Evolutionary conservation across 148 eudicot genomes (phyloP), one percentile per base, ranked within the genome.

Genomic region (Nepenthes gracilis): DNA sequence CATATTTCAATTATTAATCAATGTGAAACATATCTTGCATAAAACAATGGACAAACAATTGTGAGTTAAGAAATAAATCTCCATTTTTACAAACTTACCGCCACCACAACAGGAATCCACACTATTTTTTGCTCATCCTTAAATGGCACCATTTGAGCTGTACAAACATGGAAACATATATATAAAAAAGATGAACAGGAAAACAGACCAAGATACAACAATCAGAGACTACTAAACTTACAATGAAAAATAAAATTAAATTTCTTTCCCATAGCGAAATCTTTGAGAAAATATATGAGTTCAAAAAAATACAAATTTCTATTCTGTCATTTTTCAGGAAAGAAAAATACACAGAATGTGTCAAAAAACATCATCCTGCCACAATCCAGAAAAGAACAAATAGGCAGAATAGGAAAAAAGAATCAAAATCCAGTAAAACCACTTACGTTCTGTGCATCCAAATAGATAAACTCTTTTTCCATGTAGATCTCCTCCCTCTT

Each of bases 391-490:
- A 9, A 33, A 58, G 32, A 9, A 49, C 10, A 49, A 51, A 34
- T 50, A 35, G 2, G 6, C 36, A 51, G 37, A 40, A 4, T 32
- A 47, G 47, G 67, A 45, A 54, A 23, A 40, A 14, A 66, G 37
- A 56, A 47, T 38, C 33, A 43, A 59, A 43, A 62, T 50, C 43
- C 8, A 23, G 14, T 13, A 47, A 11, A 2, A 47, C 58, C 36
- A 74, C 97, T 76, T 81, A 91, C 97, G 97, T 76, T 91, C 97
- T 1, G 97, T 83, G 71, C 88, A 88, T 6, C 93, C 90, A 71
- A 91, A 91, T 48, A 91, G 88, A 71, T 88, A 91, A 60, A 85
- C 96, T 67, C 75, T 83, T 61, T 88, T 62, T 47, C 82, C 83
- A 65, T 84, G 77, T 14, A 93, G 82, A 36, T 75, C 89, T 62